Conservation (phyloP, 1,284 basidiomycete genomes). For the Meira miltonrushii region DNA sequence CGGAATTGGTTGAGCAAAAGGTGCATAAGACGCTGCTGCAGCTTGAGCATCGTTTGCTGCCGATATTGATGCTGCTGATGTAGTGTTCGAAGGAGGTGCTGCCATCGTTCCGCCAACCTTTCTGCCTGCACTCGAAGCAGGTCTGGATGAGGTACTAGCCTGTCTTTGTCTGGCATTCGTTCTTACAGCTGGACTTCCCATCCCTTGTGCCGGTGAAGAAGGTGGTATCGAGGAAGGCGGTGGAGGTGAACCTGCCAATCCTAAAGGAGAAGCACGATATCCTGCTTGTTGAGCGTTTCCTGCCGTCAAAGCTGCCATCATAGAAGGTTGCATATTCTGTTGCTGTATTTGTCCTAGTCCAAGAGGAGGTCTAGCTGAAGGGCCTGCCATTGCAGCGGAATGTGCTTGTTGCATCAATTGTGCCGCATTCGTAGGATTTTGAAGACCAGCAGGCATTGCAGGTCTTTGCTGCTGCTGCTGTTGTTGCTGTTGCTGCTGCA, state of each 20-base stretch:
- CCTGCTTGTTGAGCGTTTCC: no score
- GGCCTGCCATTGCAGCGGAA: not conserved
- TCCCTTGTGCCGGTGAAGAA: no score
- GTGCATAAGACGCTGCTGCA: slow-evolving; percentile 5
- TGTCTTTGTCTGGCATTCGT: no score
- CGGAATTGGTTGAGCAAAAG: slow-evolving; percentile 4
- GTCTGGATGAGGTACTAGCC: no score
- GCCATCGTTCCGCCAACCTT: no score
- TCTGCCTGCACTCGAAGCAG: no score
- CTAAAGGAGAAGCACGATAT: no score
- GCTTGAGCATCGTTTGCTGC: not conserved
- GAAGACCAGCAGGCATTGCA: not conserved
- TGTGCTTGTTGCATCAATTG: not conserved
- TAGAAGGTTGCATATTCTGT: not conserved
- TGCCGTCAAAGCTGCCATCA: not conserved
- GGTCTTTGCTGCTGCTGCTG: slow-evolving; percentile 9
- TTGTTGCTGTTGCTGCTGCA: slow-evolving; percentile 16
- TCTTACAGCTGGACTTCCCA: no score
- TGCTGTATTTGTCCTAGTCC: no score
- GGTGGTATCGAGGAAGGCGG: not conserved
- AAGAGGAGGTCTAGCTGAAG: not conserved
- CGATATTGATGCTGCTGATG: not conserved
- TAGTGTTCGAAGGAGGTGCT: not conserved
- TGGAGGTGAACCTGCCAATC: not conserved
- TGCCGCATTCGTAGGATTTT: not conserved